Base-by-base conservation (phyloP, 768 basidiomycete species). In the Rhodosporidiobolus odoratus region DNA sequence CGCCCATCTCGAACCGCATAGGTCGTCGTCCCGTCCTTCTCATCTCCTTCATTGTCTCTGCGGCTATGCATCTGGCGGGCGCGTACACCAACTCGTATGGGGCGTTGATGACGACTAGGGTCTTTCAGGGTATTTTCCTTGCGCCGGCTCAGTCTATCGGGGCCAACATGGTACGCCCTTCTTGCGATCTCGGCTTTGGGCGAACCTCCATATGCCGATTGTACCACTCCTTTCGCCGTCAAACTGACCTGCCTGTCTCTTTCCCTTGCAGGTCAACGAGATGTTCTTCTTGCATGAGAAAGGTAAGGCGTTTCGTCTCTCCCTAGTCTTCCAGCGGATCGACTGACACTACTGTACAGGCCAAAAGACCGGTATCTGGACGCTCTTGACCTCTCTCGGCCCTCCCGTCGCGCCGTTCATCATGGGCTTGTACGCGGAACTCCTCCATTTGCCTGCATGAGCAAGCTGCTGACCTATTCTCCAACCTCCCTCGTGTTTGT, bases 251-350 rank as follows among this genome's bases (percentile, higher is more conserved):
- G n/a, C n/a, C n/a, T n/a, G n/a, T n/a, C n/a, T n/a, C n/a, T n/a
- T n/a, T n/a, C n/a, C n/a, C n/a, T n/a, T n/a, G n/a, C n/a, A n/a
- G n/a, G n/a, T 68, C 30, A 38, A 23, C 48, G 73, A 75, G 57
- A 71, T 75, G 73, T 75, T 68, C 66, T 75, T 75, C 65, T 47
- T 34, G 19, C 73, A 75, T 59, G 69, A 75, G 62, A 61, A 60
- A 32, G 73, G 69, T 25, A 25, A 13, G 12, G 9, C 12, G 48
- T 10, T 25, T 13, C 9, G 48, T 25, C 25, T n/a, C 25, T 45
- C 43, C 48, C 15, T 25, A 15, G 43, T 45, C 43, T 50, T 50
- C 9, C 48, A 25, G 12, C 48, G 48, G 12, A 16, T 16, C 10
- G 48, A 23, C 43, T 45, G 43, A 45, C 43, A 13, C 43, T 45